These are phyloP conservation scores for Effrenium voratum DNA, from an alignment of 73 alveolate genomes.

Conservation along the genomic window DNA sequence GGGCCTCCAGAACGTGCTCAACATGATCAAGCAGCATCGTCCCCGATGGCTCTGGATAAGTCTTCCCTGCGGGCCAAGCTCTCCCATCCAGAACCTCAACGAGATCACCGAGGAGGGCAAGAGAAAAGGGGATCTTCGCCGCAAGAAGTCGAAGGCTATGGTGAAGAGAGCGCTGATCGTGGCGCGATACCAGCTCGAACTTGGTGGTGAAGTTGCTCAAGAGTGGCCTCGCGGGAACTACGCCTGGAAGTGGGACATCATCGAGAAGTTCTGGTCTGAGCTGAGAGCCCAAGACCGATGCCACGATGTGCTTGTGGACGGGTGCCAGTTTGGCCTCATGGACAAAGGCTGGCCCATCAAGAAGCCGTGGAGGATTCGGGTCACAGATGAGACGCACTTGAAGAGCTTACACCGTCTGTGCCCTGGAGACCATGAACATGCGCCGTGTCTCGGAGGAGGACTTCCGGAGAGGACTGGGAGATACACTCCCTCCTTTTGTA, in stretches of 20 bases:
- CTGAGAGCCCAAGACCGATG: background rate
- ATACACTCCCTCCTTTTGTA: background rate
- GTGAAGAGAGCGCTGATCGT: background rate
- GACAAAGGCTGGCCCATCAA: too few relatives aligned
- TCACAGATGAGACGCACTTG: background rate
- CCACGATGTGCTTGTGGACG: background rate
- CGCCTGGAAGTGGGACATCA: background rate
- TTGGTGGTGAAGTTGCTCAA: background rate
- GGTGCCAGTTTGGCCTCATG: constrained; percentile 20
- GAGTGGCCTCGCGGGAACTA: background rate
- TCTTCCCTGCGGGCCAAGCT: background rate
- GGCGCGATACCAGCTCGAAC: background rate
- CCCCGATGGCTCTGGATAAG: background rate
- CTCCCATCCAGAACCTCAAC: background rate
- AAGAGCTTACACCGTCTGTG: background rate
- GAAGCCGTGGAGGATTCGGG: constrained; percentile 1
- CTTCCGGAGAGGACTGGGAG: background rate
- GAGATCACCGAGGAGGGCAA: background rate
- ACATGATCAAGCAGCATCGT: background rate
- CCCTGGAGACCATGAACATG: constrained; percentile 3
- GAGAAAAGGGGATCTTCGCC: background rate
- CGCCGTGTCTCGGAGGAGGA: background rate
- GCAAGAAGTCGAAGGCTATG: background rate
- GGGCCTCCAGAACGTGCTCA: background rate
- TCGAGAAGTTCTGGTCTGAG: background rate